Evolutionary conservation across 2,329 filamentous ascomycete genomes (phyloP).

Genomic region (Colletotrichum cuscutae): DNA sequence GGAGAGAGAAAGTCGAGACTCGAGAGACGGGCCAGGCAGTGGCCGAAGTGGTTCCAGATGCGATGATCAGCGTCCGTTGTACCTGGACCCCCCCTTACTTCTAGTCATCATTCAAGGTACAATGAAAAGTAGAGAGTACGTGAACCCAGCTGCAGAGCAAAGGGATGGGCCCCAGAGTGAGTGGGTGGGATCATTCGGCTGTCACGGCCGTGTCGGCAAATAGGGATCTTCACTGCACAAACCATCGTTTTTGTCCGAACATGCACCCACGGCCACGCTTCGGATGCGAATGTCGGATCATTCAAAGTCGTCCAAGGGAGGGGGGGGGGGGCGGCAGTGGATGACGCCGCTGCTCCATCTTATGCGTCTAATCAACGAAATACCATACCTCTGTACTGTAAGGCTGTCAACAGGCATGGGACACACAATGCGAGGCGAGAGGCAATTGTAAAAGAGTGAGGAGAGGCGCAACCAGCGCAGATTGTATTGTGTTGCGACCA

Average conservation of each 20-base stretch:
- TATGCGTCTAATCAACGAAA: neutral
- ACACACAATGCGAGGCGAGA: neutral
- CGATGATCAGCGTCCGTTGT: no score
- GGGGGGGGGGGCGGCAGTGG: no score
- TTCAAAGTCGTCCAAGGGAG: conserved; percentile 4
- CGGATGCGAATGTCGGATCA: neutral
- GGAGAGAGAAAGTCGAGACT: neutral
- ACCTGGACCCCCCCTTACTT: neutral
- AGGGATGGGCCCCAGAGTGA: neutral
- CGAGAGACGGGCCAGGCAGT: no score
- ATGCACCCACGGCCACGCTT: neutral
- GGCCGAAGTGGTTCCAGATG: no score
- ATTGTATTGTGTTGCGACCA: neutral
- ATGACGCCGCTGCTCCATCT: neutral
- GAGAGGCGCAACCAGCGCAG: neutral
- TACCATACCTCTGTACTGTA: neutral
- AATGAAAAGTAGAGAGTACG: neutral
- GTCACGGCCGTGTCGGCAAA: neutral
- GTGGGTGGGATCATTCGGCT: neutral
- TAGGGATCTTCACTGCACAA: conserved; percentile 18
- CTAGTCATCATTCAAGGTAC: no score
- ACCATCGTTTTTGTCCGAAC: neutral
- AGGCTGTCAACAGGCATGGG: neutral
- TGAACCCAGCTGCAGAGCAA: neutral
- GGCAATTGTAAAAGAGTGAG: neutral